Percentiles rank a stretch among this genome's conserved stretches.
These are phyloP conservation scores for Ilex aquifolium DNA, from an alignment of 257 asterid genomes.

Conservation along the genomic window DNA sequence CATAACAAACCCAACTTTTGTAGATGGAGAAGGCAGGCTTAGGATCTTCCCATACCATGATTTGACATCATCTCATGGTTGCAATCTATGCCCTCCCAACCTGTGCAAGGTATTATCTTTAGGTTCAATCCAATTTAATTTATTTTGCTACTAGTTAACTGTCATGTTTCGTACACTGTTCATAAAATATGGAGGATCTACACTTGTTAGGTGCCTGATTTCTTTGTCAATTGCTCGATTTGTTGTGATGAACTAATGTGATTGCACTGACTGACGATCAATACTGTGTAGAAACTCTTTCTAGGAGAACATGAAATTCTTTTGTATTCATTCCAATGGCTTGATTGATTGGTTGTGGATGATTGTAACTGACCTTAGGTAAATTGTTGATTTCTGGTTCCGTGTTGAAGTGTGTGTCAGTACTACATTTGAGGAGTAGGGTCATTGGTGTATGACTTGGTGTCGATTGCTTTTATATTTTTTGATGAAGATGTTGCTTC, in stretches of 20 bases:
- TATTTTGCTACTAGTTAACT: neutral
- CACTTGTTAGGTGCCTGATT: neutral
- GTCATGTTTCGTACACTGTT: neutral
- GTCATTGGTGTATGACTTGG: no score
- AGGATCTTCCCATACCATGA: constrained; percentile 56
- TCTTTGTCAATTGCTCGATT: no score
- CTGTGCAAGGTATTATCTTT: constrained; percentile 69
- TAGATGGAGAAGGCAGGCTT: constrained; percentile 55
- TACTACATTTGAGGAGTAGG: no score
- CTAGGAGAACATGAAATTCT: no score
- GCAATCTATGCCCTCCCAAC: constrained; percentile 71
- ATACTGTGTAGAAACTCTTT: no score
- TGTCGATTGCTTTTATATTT: no score
- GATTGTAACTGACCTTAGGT: no score
- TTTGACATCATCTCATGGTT: constrained; percentile 38
- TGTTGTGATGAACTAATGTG: neutral
- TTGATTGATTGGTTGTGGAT: no score
- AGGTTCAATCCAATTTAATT: neutral
- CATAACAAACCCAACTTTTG: constrained; percentile 48
- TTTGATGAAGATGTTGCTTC: no score
- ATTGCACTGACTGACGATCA: neutral
- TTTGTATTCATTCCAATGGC: no score
- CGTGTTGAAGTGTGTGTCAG: no score
- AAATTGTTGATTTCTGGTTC: no score
- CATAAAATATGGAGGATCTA: neutral